Base-by-base conservation (phyloP, 345 rosid species). In the Streptanthus diversifolius region DNA sequence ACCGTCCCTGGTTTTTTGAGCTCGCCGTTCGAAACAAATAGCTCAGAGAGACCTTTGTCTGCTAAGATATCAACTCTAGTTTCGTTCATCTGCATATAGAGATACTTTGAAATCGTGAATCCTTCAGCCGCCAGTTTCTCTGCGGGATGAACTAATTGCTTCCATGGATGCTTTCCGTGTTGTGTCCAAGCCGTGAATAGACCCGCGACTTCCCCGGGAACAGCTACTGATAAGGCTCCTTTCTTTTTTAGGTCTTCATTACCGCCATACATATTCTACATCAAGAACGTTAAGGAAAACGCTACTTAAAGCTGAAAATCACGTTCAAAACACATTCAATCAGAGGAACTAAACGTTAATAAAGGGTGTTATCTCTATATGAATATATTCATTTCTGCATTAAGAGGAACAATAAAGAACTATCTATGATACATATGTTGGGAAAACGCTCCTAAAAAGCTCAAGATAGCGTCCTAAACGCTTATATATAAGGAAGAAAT, bases 181-280 rank as follows among this genome's bases (percentile, higher is more conserved):
- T 68, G 65, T 68, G 70, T 65, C 91, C 93, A 88, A 15, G 86
- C 85, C 57, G 72, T 66, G 51, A 69, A 70, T 30, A 88, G 83
- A 27, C 93, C 89, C 0, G 86, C 83, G 18, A 88, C 80, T 74
- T 77, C 85, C 29, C 95, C 89, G 0, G 91, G 91, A 39, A 85
- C 83, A 0, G 83, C 95, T 53, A 88, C 62, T 43, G 90, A 86
- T 27, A 88, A 83, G 1, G 69, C 66, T 17, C 95, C 89, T 9
- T 13, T 73, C 8, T 44, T 68, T 77, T 85, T 86, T 32, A 71
- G 48, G 19, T 63, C 27, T 40, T 29, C 40, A 69, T 86, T 80
- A 22, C 77, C 82, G 1, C 19, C 72, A 60, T 83, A 88, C 89
- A 86, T 85, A 43, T 85, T 51, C 90, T 85, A 83, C 47, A 57